Evolutionary conservation across 768 basidiomycete species (phyloP), one percentile per base, ranked within the genome.

Genomic region (Hortiboletus campestris): DNA sequence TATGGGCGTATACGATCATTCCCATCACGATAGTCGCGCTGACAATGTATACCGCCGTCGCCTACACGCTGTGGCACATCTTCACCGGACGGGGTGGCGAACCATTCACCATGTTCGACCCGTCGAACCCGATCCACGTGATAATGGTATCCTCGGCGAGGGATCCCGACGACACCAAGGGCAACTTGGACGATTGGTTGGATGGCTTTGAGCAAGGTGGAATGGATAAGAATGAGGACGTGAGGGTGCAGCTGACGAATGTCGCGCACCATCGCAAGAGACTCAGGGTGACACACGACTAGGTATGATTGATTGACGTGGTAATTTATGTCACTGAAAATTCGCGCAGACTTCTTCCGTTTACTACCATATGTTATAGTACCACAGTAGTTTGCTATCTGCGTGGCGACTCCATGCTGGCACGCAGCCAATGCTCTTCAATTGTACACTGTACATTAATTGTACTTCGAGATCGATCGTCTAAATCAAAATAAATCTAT

Each of bases 11-110:
- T 13, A 58, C 31, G 11, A 50, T 53, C 19, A n/a, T 50, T 9
- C 51, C 56, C n/a, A 58, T 53, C 31, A 53, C 40, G 16, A 8
- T 48, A 28, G 43, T 61, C n/a, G 46, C 32, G 13, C 9, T 60
- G 19, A 50, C 59, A 16, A 29, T 32, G 25, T 53, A 59, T 4
- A 25, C 25, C n/a, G 55, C 58, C 4, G 49, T 49, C 28, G 58
- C 14, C n/a, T 56, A 61, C 39, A 52, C 50, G 11, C 17, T 61
- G 3, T 61, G 43, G 43, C 13, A 56, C 6, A 8, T 52, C 42
- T 19, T 41, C 11, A 20, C 10, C 34, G 34, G 44, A 43, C 49
- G 9, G 16, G 11, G 43, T 13, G 34, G 32, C 1, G 12, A n/a
- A 11, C 36, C n/a, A 1, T 55, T 57, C 22, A 22, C 40, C 6